Evolutionary conservation across 495 filamentous ascomycete species (phyloP).

Genomic region (Aspergillus kassunensis): DNA sequence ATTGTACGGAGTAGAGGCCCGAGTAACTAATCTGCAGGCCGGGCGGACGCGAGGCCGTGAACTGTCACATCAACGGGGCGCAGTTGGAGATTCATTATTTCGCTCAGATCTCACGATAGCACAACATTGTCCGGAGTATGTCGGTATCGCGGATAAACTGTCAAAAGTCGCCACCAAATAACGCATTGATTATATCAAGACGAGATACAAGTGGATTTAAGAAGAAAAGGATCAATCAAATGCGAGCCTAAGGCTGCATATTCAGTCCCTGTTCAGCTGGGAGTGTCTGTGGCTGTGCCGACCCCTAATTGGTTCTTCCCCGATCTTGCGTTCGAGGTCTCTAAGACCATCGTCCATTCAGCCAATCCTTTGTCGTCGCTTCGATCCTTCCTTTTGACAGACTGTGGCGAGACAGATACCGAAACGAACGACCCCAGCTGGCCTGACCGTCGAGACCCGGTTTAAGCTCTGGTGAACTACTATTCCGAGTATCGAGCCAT

Average conservation of each 20-base stretch:
- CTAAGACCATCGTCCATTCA: neutral
- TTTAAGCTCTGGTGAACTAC: conserved; percentile 4
- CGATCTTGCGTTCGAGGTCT: neutral
- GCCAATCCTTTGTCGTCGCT: neutral
- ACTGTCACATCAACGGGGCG: conserved; percentile 3
- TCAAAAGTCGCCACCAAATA: conserved; percentile 3
- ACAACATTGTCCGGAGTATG: conserved; percentile 4
- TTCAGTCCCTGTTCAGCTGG: conserved; percentile 6
- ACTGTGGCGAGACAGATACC: conserved; percentile 4
- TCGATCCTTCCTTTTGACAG: neutral
- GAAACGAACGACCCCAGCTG: conserved; percentile 11
- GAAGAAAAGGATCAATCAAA: conserved; percentile 7
- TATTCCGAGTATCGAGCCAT: neutral
- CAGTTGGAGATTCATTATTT: neutral
- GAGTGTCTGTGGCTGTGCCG: conserved; percentile 6
- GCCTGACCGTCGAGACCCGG: conserved; percentile 7
- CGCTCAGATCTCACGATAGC: conserved; percentile 5
- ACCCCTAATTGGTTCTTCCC: neutral
- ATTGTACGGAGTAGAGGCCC: no score
- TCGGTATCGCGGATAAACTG: neutral
- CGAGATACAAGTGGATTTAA: conserved; percentile 6
- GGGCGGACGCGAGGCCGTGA: neutral
- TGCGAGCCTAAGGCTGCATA: conserved; percentile 10
- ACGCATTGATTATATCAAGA: conserved; percentile 2
- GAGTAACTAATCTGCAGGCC: neutral